These are phyloP conservation scores for Penicillium coprophilum DNA, from an alignment of 495 filamentous ascomycete species.

Conservation along the genomic window DNA sequence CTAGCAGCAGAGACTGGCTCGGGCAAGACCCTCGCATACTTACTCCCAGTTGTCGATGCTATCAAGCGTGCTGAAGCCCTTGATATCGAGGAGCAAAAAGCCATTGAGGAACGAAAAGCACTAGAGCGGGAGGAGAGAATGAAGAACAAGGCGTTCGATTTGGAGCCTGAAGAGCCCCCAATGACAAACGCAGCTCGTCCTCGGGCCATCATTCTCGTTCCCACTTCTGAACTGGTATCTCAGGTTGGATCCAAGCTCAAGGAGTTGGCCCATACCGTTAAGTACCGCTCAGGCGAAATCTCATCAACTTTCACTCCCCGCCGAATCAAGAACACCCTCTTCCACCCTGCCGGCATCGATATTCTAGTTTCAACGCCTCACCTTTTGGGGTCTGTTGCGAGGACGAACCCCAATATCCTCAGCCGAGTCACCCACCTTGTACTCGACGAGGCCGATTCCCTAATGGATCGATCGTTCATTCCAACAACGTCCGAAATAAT, in stretches of 20 bases:
- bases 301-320: constrained; percentile 70
- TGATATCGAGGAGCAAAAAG: constrained; percentile 56
- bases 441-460: constrained; percentile 91
- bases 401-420: constrained; percentile 83
- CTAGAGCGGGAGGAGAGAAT: constrained; percentile 48
- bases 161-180: constrained; percentile 55
- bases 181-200: constrained; percentile 71
- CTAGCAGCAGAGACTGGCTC: constrained; percentile 96
- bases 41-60: constrained; percentile 77
- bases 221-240: constrained; percentile 87
- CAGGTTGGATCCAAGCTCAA: constrained; percentile 83
- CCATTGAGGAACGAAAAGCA: constrained; percentile 49
- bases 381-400: constrained; percentile 78
- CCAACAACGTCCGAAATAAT: constrained; percentile 79
- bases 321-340: constrained; percentile 85
- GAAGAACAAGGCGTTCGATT: constrained; percentile 49
- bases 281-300: constrained; percentile 76
- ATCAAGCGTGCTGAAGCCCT: constrained; percentile 73
- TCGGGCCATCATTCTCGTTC: constrained; percentile 82
- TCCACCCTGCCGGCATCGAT: constrained; percentile 78
- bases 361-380: constrained; percentile 86
- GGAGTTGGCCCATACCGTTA: constrained; percentile 73
- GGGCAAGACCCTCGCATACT: constrained; percentile 91
- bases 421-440: constrained; percentile 83
- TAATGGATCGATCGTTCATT: constrained; percentile 88